phyloP scores from a whole-genome alignment of 2,329 filamentous ascomycete species.

The Nothophaeocryptopus gaeumannii region DNA sequence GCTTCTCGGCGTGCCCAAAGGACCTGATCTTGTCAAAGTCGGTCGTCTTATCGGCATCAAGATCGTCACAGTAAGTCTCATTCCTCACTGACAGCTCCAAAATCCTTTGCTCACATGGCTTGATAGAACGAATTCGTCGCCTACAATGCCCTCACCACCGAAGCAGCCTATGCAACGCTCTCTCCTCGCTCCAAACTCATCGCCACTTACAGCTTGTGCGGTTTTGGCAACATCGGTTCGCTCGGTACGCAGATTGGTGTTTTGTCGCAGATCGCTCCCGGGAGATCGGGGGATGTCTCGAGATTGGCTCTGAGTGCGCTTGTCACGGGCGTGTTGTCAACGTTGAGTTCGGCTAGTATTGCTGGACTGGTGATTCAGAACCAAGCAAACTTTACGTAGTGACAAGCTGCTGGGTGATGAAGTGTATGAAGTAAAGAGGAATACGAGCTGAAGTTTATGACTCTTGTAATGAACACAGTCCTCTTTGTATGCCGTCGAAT shows the following conservation, averaged over 20 bases:
- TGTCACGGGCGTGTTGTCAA: slow-evolving; percentile 73
- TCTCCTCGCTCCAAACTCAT: slow-evolving; percentile 73
- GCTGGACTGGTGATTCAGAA: slow-evolving; percentile 71
- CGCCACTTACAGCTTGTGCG: slow-evolving; percentile 79
- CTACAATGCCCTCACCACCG: slow-evolving; percentile 57
- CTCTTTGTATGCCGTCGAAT: no score
- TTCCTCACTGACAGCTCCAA: background rate
- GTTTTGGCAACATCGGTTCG: slow-evolving; percentile 75
- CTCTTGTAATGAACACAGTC: no score
- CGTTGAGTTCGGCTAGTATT: slow-evolving; percentile 73
- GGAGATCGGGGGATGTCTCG: slow-evolving; percentile 70
- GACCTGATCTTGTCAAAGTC: slow-evolving; percentile 63
- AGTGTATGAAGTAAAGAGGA: no score
- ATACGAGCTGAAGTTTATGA: no score
- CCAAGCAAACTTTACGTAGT: slow-evolving; percentile 32
- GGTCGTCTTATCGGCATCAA: slow-evolving; percentile 79
- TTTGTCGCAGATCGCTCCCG: slow-evolving; percentile 74
- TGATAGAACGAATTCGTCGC: slow-evolving; percentile 73
- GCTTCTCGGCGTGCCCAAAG: slow-evolving; percentile 71
- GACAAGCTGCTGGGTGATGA: no score
- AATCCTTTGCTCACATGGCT: slow-evolving; percentile 4
- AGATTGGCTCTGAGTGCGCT: slow-evolving; percentile 73
- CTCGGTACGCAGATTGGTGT: slow-evolving; percentile 89
- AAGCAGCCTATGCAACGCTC: slow-evolving; percentile 56
- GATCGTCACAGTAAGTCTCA: slow-evolving; percentile 62